A percentile compares a stretch with the other conserved stretches of the same genome.
phyloP scores from a whole-genome alignment of 805 yeast species.

The Metschnikowia amazonensis region DNA sequence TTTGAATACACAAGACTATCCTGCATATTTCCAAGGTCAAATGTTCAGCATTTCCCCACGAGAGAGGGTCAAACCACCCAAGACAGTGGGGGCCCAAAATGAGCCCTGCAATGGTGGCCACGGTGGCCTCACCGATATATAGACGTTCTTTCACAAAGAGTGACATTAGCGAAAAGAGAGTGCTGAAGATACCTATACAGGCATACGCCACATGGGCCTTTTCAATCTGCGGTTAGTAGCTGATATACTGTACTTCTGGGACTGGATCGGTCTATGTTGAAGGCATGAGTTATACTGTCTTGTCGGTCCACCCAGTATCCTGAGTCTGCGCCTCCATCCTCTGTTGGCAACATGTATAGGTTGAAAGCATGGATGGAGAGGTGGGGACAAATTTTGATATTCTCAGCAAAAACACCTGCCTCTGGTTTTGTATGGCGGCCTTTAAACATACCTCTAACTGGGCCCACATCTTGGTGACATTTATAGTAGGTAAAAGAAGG shows the following conservation, averaged over 20 bases:
- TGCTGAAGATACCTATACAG: conserved; percentile 75
- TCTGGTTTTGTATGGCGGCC: background rate
- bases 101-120: conserved; percentile 79
- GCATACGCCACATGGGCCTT: conserved; percentile 86
- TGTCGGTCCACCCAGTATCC: too few relatives aligned
- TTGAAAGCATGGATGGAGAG: too few relatives aligned
- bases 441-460: conserved; percentile 31
- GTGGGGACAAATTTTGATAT: too few relatives aligned
- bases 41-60: conserved; percentile 83
- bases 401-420: too few relatives aligned
- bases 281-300: too few relatives aligned
- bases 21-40: conserved; percentile 82
- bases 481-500: background rate
- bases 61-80: conserved; percentile 74
- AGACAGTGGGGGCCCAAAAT: conserved; percentile 86
- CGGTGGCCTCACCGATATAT: conserved; percentile 88
- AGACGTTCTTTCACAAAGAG: conserved; percentile 77
- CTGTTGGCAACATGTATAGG: too few relatives aligned
- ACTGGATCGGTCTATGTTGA: too few relatives aligned
- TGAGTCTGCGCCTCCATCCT: too few relatives aligned
- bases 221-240: conserved; percentile 33
- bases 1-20: conserved; percentile 79
- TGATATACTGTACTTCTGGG: background rate
- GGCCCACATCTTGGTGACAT: conserved; percentile 23
- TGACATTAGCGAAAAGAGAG: conserved; percentile 77